phyloP scores from a whole-genome alignment of 2,329 filamentous ascomycete species.

The Fusarium lateritium region DNA sequence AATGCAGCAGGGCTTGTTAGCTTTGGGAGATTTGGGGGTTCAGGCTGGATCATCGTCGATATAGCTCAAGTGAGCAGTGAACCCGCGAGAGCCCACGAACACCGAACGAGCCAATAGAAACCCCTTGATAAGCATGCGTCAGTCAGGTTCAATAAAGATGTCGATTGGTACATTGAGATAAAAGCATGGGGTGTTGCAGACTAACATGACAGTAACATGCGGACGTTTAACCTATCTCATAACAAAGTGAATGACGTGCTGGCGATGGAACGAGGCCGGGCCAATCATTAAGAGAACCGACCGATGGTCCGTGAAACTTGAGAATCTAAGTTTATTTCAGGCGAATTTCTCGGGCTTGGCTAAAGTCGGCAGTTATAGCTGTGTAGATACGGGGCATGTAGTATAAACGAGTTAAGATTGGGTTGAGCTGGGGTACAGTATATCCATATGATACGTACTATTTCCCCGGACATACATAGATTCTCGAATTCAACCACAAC shows the following conservation, averaged over 20 bases:
- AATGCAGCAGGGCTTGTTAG: background rate
- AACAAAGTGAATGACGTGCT: conserved; percentile 43
- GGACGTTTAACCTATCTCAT: conserved; percentile 29
- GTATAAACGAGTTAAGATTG: background rate
- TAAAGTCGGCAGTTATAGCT: fast-evolving
- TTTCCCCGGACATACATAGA: background rate
- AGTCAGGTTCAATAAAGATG: background rate
- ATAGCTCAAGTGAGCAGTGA: conserved; percentile 6
- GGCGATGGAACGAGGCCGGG: conserved; percentile 1
- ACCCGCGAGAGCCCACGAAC: conserved; percentile 19
- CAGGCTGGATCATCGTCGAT: background rate
- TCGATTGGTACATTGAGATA: background rate
- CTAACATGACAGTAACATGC: conserved; percentile 28
- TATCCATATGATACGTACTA: background rate
- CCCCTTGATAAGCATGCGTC: conserved; percentile 35
- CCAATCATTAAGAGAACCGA: conserved; percentile 45
- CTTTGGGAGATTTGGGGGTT: conserved; percentile 6
- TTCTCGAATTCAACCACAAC: background rate
- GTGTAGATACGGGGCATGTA: background rate
- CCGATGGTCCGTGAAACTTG: conserved; percentile 37
- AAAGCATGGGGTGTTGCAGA: background rate
- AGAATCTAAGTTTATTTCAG: background rate
- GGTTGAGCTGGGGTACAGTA: background rate
- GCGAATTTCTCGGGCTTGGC: conserved; percentile 12
- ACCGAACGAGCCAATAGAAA: conserved; percentile 29